These are phyloP conservation scores for Cupressus sempervirens DNA, from an alignment of 75 land plant species.

Conservation along the genomic window DNA sequence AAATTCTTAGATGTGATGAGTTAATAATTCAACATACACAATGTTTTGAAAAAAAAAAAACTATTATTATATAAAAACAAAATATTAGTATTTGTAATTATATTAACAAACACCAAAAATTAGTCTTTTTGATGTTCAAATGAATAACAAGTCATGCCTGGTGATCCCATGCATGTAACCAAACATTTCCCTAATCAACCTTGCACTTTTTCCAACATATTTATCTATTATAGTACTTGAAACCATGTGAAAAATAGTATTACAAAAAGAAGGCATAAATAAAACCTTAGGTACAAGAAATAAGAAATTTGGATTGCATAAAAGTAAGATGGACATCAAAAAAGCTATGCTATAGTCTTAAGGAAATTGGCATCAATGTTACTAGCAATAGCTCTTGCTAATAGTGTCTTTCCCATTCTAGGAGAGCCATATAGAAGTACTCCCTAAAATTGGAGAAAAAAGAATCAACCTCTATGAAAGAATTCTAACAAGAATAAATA, in stretches of 20 bases:
- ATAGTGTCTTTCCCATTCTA: too few species aligned
- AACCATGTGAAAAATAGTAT: slow-evolving; percentile 52
- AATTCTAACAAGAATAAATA: too few species aligned
- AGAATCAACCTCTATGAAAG: too few species aligned
- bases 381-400: too few species aligned
- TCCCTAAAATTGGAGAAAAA: too few species aligned
- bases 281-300: not conserved
- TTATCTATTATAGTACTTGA: slow-evolving; percentile 94
- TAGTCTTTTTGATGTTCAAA: slow-evolving; percentile 8
- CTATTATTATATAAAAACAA: not conserved
- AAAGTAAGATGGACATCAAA: not conserved
- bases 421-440: too few species aligned
- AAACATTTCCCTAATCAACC: slow-evolving; percentile 85
- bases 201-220: slow-evolving; percentile 86
- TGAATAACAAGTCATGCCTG: too few species aligned
- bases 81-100: not conserved
- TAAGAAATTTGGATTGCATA: not conserved
- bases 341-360: slow-evolving; percentile 43
- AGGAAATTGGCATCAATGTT: slow-evolving; percentile 94
- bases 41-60: not conserved
- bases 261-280: not conserved
- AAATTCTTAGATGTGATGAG: not conserved
- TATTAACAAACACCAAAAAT: not conserved
- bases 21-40: not conserved
- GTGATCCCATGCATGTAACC: slow-evolving; percentile 89